Conservation (phyloP, 352 stramenopile genomes). For the Phytophthora kernoviae region DNA sequence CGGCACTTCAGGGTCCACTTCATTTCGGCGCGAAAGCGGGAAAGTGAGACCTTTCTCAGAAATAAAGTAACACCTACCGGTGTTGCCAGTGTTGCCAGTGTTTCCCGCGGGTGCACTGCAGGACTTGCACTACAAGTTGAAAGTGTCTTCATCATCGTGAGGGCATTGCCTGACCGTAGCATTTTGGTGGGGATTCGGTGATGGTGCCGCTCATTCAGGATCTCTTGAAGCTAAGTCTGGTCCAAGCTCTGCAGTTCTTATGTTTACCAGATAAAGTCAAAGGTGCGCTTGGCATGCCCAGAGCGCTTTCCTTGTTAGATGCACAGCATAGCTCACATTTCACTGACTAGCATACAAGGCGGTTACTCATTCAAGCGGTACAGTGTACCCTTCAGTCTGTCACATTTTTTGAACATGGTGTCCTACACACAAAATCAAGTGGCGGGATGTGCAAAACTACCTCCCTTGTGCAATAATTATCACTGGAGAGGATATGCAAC, state of each 20-base stretch:
- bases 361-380: conserved; percentile 4
- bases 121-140: conserved; percentile 2
- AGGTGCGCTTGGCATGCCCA: not conserved
- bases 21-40: conserved; percentile 16
- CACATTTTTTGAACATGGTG: conserved; percentile 6
- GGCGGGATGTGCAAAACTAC: too few species aligned
- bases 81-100: too few species aligned
- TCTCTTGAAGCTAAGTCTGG: not conserved
- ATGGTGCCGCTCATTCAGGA: not conserved
- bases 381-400: conserved; percentile 3
- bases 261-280: too few species aligned
- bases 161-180: not conserved
- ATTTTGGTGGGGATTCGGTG: not conserved
- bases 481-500: too few species aligned
- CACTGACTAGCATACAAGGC: conserved; percentile 18
- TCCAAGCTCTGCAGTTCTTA: too few species aligned
- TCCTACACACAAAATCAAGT: too few species aligned
- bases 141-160: not conserved
- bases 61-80: too few species aligned
- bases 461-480: too few species aligned
- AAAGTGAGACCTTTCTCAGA: not conserved
- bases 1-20: not conserved
- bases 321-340: too few species aligned
- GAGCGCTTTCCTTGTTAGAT: too few species aligned
- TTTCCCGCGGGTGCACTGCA: not conserved